Conservation (phyloP, 1,284 basidiomycete species). For the Ceratobasidium sp. region DNA sequence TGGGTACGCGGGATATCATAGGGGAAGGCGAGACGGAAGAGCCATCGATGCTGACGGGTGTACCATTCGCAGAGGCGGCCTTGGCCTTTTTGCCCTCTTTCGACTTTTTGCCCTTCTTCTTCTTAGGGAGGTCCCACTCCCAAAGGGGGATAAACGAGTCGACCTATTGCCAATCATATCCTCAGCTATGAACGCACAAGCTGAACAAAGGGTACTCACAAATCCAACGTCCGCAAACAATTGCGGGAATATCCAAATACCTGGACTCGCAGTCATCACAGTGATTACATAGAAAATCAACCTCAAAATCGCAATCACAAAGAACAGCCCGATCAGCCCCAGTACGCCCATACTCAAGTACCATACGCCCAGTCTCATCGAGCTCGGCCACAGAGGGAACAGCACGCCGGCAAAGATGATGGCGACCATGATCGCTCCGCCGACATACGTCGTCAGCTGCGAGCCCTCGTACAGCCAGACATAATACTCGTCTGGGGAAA, state of each 20-base stretch:
- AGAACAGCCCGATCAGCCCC: slow-evolving; percentile 90
- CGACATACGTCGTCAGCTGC: slow-evolving; percentile 93
- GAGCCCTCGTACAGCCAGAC: slow-evolving; percentile 98
- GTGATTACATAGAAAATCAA: slow-evolving; percentile 96
- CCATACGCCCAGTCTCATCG: slow-evolving; percentile 95
- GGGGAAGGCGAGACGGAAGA: slow-evolving; percentile 30
- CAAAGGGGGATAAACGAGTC: slow-evolving; percentile 98
- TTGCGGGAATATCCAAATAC: slow-evolving; percentile 99
- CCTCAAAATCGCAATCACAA: slow-evolving; percentile 90
- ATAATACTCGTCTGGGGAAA: slow-evolving; percentile 83
- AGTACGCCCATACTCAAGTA: slow-evolving; percentile 92
- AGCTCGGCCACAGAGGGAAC: slow-evolving; percentile 98
- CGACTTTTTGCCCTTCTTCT: slow-evolving; percentile 78
- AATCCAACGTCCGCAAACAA: slow-evolving; percentile 99
- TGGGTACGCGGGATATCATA: slow-evolving; percentile 36
- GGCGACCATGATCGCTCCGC: slow-evolving; percentile 90
- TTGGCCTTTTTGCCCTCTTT: slow-evolving; percentile 53
- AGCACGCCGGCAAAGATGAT: slow-evolving; percentile 97
- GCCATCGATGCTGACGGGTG: slow-evolving; percentile 39
- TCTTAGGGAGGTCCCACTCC: slow-evolving; percentile 97
- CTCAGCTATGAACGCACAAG: slow-evolving; percentile 33
- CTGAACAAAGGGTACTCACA: slow-evolving; percentile 66
- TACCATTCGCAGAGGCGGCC: slow-evolving; percentile 53
- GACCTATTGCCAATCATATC: slow-evolving; percentile 69
- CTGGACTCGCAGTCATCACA: slow-evolving; percentile 84